Evolutionary conservation across 768 basidiomycete genomes (phyloP).

Genomic region (Xerocomus potaroensis): DNA sequence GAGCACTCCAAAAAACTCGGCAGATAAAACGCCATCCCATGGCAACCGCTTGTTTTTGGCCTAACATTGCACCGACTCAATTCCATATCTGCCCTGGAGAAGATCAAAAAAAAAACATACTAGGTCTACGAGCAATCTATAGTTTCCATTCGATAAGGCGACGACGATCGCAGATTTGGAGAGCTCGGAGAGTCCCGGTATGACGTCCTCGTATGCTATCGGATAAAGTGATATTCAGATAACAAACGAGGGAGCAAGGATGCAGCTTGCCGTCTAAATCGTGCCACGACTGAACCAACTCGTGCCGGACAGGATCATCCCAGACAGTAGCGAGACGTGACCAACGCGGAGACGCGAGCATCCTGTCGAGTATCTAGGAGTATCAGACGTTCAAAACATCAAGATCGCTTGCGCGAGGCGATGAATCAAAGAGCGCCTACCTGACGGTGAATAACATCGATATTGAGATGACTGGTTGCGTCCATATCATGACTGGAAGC

Average conservation of each 20-base stretch:
- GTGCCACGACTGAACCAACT: constrained; percentile 57
- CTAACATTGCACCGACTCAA: constrained; percentile 27
- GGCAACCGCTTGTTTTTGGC: constrained; percentile 59
- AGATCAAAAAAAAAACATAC: constrained; percentile 25
- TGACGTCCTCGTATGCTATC: constrained; percentile 55
- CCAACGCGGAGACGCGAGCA: constrained; percentile 52
- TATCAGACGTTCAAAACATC: not conserved
- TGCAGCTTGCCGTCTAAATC: constrained; percentile 42
- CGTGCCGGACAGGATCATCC: constrained; percentile 39
- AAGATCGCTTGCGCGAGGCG: not conserved
- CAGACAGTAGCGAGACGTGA: constrained; percentile 41
- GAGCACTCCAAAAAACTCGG: constrained; percentile 56
- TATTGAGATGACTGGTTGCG: constrained; percentile 39
- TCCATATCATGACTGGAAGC: constrained; percentile 39
- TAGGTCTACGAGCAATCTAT: constrained; percentile 58
- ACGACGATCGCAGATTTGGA: constrained; percentile 49
- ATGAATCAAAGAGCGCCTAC: constrained; percentile 35
- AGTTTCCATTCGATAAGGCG: constrained; percentile 61
- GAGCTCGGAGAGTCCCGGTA: constrained; percentile 44
- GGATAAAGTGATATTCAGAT: constrained; percentile 34
- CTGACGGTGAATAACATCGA: constrained; percentile 55
- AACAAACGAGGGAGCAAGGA: no score
- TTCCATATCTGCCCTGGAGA: not conserved
- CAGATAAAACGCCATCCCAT: constrained; percentile 61
- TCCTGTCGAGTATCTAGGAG: constrained; percentile 50